phyloP scores from a whole-genome alignment of 176 grass and related monocot genomes.

The Zoysia pacifica region DNA sequence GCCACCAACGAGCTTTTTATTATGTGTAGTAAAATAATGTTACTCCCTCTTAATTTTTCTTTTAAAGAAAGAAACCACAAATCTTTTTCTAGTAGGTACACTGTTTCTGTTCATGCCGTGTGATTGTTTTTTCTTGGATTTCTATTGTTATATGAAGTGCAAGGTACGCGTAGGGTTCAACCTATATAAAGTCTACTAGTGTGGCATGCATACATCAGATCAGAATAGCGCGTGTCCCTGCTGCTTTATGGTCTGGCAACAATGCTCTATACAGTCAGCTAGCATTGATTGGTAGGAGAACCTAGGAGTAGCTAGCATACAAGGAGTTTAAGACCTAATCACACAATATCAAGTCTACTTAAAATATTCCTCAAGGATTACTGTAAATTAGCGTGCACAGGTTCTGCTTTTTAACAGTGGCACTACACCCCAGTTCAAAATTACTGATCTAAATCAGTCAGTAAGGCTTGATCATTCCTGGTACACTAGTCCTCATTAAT shows the following conservation, averaged over 20 bases:
- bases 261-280: constrained; percentile 8
- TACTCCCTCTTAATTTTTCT: too few species aligned
- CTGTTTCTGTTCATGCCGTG: not conserved
- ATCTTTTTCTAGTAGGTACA: not conserved
- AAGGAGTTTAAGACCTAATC: not conserved
- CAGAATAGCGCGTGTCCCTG: not conserved
- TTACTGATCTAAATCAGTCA: not conserved
- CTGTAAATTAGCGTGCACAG: too few species aligned
- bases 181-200: constrained; percentile 25
- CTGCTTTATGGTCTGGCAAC: constrained; percentile 13
- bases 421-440: not conserved
- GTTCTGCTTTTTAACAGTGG: not conserved
- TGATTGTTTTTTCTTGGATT: not conserved
- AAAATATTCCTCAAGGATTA: not conserved
- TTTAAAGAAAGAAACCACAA: too few species aligned
- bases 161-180: constrained; percentile 29
- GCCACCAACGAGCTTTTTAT: too few species aligned
- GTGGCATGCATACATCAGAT: constrained; percentile 12
- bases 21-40: too few species aligned
- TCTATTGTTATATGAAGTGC: not conserved
- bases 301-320: not conserved
- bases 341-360: not conserved
- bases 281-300: not conserved
- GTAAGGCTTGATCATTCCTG: not conserved
- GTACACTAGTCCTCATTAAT: not conserved